phyloP scores from a whole-genome alignment of 2,329 filamentous ascomycete species.

The Exophiala sp. region DNA sequence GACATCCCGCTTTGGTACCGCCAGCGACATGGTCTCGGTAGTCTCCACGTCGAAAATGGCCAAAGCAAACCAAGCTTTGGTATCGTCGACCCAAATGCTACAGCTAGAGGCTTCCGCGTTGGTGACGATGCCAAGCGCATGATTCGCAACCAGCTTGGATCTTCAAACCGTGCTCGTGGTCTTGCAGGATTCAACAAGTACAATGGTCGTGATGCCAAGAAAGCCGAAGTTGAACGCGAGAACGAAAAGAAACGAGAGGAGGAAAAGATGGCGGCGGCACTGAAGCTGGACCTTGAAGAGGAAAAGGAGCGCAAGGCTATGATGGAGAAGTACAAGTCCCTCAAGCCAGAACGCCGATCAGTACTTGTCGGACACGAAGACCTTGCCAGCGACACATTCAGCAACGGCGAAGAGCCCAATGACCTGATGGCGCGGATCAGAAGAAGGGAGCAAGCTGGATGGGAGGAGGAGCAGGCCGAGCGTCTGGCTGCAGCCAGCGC shows the following conservation, averaged over 20 bases:
- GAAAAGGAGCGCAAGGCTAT: slow-evolving; percentile 9
- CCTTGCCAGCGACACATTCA: slow-evolving; percentile 15
- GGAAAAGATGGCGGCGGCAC: not conserved
- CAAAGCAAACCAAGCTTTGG: slow-evolving; percentile 15
- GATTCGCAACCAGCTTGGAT: slow-evolving; percentile 5
- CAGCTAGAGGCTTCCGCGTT: slow-evolving; percentile 1
- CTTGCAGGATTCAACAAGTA: not conserved
- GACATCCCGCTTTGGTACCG: slow-evolving; percentile 56
- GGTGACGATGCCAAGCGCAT: slow-evolving; percentile 9
- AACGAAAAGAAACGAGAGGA: not conserved
- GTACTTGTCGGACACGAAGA: slow-evolving; percentile 7
- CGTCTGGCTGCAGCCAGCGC: not conserved
- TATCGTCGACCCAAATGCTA: slow-evolving; percentile 7
- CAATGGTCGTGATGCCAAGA: not conserved
- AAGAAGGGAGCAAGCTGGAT: slow-evolving; percentile 12
- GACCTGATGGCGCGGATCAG: slow-evolving; percentile 14
- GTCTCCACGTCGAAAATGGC: slow-evolving; percentile 26
- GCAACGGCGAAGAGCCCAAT: slow-evolving; percentile 13
- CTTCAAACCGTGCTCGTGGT: not conserved
- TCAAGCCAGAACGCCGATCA: slow-evolving; percentile 4
- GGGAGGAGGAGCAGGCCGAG: slow-evolving; percentile 16
- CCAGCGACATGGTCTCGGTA: slow-evolving; percentile 41
- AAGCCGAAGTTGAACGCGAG: not conserved
- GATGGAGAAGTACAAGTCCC: slow-evolving; percentile 3
- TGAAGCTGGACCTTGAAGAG: not conserved